Evolutionary conservation across 768 basidiomycete genomes (phyloP).

Genomic region (Guyanaporus albipodus): DNA sequence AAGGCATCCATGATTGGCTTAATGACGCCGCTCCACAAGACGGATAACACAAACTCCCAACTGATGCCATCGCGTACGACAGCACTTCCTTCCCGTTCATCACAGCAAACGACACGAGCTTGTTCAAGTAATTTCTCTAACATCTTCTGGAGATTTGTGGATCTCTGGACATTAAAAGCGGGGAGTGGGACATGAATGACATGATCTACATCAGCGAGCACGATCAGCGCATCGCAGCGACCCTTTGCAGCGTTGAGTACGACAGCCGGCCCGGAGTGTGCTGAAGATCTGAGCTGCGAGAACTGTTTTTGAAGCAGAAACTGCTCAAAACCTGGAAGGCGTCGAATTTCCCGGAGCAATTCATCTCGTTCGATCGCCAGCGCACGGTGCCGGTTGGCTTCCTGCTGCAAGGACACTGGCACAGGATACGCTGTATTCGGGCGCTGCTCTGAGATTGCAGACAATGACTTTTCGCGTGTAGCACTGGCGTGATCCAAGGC

Average conservation of each 20-base stretch:
- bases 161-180: not conserved
- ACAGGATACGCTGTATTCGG: not conserved
- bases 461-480: not conserved
- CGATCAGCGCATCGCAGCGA: constrained; percentile 31
- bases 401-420: not conserved
- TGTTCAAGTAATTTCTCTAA: not conserved
- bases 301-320: constrained; percentile 2
- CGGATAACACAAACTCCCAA: constrained; percentile 2
- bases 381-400: not conserved
- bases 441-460: not conserved
- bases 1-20: constrained; percentile 4
- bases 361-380: constrained; percentile 4
- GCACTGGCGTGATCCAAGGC: not conserved
- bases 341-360: not conserved
- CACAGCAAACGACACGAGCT: not conserved
- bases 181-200: constrained; percentile 5
- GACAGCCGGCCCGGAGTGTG: not conserved
- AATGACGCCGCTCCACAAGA: constrained; percentile 4
- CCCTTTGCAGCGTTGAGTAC: not conserved
- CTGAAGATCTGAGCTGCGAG: not conserved
- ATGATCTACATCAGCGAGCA: not conserved
- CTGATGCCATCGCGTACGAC: not conserved
- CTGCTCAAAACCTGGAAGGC: constrained; percentile 3
- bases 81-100: not conserved
- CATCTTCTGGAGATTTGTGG: not conserved